Evolutionary conservation across 192 early-diverging fungal genomes (phyloP), one percentile per base, ranked within the genome.

Genomic region (Chytriomyces sp.): DNA sequence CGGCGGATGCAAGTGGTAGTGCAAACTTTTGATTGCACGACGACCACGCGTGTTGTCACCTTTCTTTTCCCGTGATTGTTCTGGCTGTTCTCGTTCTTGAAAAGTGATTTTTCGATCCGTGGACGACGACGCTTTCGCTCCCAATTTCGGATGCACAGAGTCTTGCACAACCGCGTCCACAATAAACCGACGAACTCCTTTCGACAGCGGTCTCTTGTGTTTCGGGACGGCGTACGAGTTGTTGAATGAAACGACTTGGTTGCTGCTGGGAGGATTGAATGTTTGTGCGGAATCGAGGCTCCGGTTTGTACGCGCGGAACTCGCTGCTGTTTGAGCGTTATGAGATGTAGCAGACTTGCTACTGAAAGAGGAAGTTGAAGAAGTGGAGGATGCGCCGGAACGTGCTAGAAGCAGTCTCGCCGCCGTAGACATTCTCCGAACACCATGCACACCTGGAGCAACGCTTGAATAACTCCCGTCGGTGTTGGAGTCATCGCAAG

Each of bases 1-100:
- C 1, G 76, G 76, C 2, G 76, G 76, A 45, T 77, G 76, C 16
- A 77, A 46, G 59, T 69, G 44, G 35, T 77, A 77, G 35, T 77
- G 76, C 23, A 77, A 20, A 44, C 71, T 69, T 45, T 28, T 67
- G 57, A 24, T 20, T 9, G 28, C 13, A 3, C 16, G 53, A 5
- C 13, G 20, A 57, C 16, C 20, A 2, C 53, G 53, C 20, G 53
- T 57, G 4, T 44, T 65, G 23, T 44, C 24, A n/a, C 2, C 3
- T n/a, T 57, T 13, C 13, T 20, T 57, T 13, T n/a, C 53, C 13
- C 16, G 16, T 20, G 13, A 13, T 57, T 13, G 53, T 57, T n/a
- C 16, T n/a, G 2, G 53, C 13, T 20, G 13, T 13, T n/a, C 53
- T n/a, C 16, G 16, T 20, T 57, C 53, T 57, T 13, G 53, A 20